Base-by-base conservation (phyloP, 768 basidiomycete genomes). In the Fomitopsis serialis region DNA sequence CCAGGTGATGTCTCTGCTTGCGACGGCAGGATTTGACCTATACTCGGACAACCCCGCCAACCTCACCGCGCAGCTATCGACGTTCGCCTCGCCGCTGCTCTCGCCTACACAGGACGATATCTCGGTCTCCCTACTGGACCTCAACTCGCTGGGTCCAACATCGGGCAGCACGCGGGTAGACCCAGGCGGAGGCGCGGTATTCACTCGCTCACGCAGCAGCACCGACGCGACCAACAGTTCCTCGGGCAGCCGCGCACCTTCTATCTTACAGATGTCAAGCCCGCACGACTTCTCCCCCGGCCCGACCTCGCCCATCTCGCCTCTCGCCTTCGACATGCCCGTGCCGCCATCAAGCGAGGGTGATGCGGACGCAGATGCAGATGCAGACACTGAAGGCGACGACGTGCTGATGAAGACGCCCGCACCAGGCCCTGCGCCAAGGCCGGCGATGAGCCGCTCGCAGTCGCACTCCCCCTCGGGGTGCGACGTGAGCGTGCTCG, bases 21-120 rank as follows among this genome's bases (percentile, higher is more conserved):
- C 74, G 22, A 68, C 74, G 23, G 78, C 82, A 23, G 87, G 87
- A 7, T 89, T 87, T 61, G 78, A 85, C 62, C 70, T 86, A 15
- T 87, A 69, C 56, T 57, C 64, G 3, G 60, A 62, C 24, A 65
- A 66, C 50, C 61, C 59, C 9, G 55, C 54, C 9, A 58, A 65
- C 56, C 59, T 67, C 27, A 63, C 62, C 3, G 60, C 63, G 0
- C 65, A 64, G 52, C 46, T 64, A 11, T 65, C 65, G 22, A 57
- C 63, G 17, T 61, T 65, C 48, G 53, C 62, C 6, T 65, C 65
- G 9, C 65, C 65, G 10, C 17, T 61, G 37, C 50, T 63, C 21
- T 63, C 63, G 7, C 65, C 65, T 7, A 42, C 54, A 1, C 48
- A 34, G 12, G 62, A 61, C 29, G 65, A 66, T 27, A 54, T 48